Percentiles rank a stretch among this genome's conserved stretches.
These are phyloP conservation scores for Boechera stricta DNA, from an alignment of 345 rosid species.

Conservation along the genomic window DNA sequence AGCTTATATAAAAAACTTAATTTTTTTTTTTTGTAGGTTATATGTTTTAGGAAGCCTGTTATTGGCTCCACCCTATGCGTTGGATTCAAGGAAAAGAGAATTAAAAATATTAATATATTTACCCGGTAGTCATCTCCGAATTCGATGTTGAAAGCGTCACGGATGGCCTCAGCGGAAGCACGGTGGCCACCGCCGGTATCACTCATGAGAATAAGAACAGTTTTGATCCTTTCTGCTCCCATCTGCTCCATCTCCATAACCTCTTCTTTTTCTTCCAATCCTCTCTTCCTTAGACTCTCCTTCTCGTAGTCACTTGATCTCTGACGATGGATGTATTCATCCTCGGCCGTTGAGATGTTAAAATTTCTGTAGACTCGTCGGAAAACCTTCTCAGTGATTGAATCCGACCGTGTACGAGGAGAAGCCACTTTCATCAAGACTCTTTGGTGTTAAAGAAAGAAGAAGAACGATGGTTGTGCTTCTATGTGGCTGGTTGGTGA, in stretches of 20 bases:
- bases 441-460: conserved; percentile 20
- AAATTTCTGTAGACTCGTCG: conserved; percentile 60
- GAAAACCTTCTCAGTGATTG: conserved; percentile 72
- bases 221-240: conserved; percentile 88
- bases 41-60: background rate
- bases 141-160: conserved; percentile 78
- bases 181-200: conserved; percentile 99
- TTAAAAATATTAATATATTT: background rate
- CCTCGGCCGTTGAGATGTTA: conserved; percentile 29
- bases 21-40: background rate
- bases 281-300: conserved; percentile 49
- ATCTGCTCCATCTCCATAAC: conserved; percentile 80
- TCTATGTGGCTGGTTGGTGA: conserved; percentile 34
- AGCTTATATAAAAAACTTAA: background rate
- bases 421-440: conserved; percentile 58
- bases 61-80: conserved; percentile 18
- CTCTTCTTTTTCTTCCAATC: conserved; percentile 30
- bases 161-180: conserved; percentile 96
- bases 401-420: conserved; percentile 56
- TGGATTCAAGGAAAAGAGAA: conserved; percentile 27
- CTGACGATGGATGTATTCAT: conserved; percentile 15
- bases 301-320: conserved; percentile 37
- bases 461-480: conserved; percentile 31
- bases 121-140: conserved; percentile 88
- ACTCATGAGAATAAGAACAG: conserved; percentile 93